phyloP scores from a whole-genome alignment of 83 land plant genomes.

The Thuja plicata region DNA sequence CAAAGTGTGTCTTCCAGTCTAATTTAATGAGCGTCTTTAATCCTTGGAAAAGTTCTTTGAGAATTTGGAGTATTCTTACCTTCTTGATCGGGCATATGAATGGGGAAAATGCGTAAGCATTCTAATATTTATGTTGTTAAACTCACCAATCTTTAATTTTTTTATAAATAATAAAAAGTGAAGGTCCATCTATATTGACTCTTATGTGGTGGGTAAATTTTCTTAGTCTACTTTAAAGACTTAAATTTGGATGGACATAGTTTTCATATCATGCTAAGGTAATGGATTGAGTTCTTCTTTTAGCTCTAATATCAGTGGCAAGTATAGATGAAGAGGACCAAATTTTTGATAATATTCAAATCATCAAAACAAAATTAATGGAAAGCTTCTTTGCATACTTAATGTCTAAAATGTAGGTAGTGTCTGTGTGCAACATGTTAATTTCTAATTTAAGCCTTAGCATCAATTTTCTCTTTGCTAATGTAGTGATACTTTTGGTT shows the following conservation, averaged over 20 bases:
- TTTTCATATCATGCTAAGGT: background rate
- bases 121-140: background rate
- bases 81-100: conserved; percentile 75
- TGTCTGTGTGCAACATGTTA: background rate
- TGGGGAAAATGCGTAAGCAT: conserved; percentile 60
- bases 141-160: background rate
- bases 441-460: background rate
- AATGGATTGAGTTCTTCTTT: background rate
- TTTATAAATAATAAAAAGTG: background rate
- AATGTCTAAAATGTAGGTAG: background rate
- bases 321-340: background rate
- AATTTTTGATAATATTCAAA: background rate
- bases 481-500: background rate
- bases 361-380: background rate
- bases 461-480: background rate
- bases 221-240: background rate
- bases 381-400: background rate
- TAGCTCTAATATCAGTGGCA: background rate
- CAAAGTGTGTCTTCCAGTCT: conserved; percentile 85
- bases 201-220: background rate
- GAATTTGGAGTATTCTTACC: conserved; percentile 86
- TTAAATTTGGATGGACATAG: background rate
- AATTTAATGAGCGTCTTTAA: conserved; percentile 68
- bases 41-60: conserved; percentile 82
- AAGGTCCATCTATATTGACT: background rate